phyloP scores from a whole-genome alignment of 768 basidiomycete species.

The Lentinus tigrinus region DNA sequence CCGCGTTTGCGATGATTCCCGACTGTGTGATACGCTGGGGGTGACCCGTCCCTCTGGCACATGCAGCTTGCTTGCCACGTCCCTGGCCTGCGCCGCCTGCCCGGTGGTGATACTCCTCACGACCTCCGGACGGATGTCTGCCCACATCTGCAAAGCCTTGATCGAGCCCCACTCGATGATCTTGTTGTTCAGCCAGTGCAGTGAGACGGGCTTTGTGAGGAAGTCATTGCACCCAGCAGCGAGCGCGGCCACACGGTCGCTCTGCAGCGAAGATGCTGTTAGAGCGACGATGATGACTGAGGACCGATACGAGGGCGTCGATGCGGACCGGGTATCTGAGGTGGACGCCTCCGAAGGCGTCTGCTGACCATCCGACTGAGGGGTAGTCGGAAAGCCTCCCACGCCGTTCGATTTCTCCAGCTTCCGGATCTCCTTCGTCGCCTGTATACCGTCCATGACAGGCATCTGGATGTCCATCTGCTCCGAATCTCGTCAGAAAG shows the following conservation, averaged over 20 bases:
- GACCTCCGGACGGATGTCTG: constrained; percentile 68
- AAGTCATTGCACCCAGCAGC: constrained; percentile 99
- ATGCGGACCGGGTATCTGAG: constrained; percentile 42
- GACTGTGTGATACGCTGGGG: constrained; percentile 36
- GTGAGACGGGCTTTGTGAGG: constrained; percentile 93
- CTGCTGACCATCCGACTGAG: constrained; percentile 52
- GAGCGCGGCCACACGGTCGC: constrained; percentile 94
- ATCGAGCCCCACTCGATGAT: constrained; percentile 99
- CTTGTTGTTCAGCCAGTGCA: constrained; percentile 95
- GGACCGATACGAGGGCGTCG: constrained; percentile 66
- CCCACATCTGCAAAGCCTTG: constrained; percentile 91
- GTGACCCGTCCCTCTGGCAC: constrained; percentile 47
- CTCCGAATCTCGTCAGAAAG: not conserved
- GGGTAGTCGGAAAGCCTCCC: constrained; percentile 68
- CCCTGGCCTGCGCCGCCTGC: constrained; percentile 47
- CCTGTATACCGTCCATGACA: constrained; percentile 97
- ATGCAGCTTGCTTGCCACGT: constrained; percentile 46
- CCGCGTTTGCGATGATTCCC: constrained; percentile 35
- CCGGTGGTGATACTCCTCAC: constrained; percentile 45
- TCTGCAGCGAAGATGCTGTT: constrained; percentile 93
- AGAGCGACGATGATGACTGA: constrained; percentile 99
- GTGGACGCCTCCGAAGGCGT: constrained; percentile 57
- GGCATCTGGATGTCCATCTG: constrained; percentile 99
- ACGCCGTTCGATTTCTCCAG: constrained; percentile 70
- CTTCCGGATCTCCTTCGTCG: constrained; percentile 92